phyloP scores from a whole-genome alignment of 73 alveolate genomes.

The Paramecium pentaurelia region DNA sequence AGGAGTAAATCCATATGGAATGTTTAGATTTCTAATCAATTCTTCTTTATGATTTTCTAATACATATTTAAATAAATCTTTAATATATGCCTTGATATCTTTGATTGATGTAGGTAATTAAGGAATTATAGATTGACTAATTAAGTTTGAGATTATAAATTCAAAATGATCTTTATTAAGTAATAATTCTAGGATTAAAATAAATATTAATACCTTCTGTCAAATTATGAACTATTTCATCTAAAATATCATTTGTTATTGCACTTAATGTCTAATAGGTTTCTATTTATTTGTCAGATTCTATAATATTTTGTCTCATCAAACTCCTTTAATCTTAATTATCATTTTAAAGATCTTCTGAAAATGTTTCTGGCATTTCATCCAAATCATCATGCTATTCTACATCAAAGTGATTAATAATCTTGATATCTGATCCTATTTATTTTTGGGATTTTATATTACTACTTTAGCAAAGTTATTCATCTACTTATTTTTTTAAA shows the following conservation, averaged over 20 bases:
- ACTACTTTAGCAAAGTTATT: background rate
- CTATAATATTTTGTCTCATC: background rate
- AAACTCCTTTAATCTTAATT: background rate
- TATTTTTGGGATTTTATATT: background rate
- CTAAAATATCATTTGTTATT: slow-evolving; percentile 3
- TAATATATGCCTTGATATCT: background rate
- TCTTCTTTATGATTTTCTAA: slow-evolving; percentile 1
- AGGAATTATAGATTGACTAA: background rate
- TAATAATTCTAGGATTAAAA: background rate
- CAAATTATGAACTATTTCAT: background rate
- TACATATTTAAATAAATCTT: background rate
- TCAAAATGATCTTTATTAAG: background rate
- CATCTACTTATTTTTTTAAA: background rate
- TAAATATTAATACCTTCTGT: background rate
- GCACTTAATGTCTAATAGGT: background rate
- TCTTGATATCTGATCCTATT: background rate
- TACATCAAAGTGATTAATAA: background rate
- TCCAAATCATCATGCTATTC: background rate
- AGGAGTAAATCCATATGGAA: slow-evolving; percentile 20
- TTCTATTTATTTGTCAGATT: slow-evolving; percentile 17
- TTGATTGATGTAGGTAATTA: background rate
- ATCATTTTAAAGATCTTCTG: background rate
- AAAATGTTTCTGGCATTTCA: slow-evolving; percentile 24
- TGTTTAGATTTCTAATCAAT: background rate
- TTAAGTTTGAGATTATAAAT: background rate